A percentile compares a stretch with the other conserved stretches of the same genome.
Evolutionary conservation across 495 filamentous ascomycete species (phyloP).

Genomic region (Neurospora sp.): DNA sequence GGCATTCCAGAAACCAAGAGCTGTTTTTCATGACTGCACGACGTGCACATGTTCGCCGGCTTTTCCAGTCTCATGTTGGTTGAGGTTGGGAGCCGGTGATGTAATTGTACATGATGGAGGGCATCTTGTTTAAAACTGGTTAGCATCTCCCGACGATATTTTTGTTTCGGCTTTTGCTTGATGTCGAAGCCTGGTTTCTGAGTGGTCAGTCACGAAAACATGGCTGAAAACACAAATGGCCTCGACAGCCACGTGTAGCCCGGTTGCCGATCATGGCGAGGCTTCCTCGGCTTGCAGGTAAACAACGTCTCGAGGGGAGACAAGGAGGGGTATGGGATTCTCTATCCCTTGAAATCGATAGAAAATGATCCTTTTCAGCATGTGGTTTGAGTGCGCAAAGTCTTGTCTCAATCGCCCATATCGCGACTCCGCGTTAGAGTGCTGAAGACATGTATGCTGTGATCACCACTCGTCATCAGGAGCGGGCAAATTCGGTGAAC

Average conservation of each 20-base stretch:
- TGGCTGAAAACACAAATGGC: neutral
- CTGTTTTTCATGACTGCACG: neutral
- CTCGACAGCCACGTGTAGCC: neutral
- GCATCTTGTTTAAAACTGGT: neutral
- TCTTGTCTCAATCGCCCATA: neutral
- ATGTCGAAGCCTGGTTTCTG: neutral
- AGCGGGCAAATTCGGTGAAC: neutral
- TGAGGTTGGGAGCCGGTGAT: slow-evolving; percentile 2
- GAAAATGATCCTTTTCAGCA: neutral
- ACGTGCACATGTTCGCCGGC: neutral
- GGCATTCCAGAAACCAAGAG: neutral
- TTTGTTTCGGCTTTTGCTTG: neutral
- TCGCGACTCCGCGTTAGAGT: neutral
- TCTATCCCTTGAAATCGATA: neutral
- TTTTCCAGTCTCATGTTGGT: neutral
- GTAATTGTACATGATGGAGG: slow-evolving; percentile 16
- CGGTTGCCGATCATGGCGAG: neutral
- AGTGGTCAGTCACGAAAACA: neutral
- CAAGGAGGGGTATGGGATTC: neutral
- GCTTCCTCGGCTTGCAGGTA: neutral
- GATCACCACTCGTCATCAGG: neutral
- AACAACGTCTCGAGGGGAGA: neutral
- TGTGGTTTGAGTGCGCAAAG: neutral
- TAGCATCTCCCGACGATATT: neutral
- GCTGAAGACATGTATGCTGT: neutral